These are phyloP conservation scores for Melastoma candidum DNA, from an alignment of 441 rosid genomes.

Conservation along the genomic window DNA sequence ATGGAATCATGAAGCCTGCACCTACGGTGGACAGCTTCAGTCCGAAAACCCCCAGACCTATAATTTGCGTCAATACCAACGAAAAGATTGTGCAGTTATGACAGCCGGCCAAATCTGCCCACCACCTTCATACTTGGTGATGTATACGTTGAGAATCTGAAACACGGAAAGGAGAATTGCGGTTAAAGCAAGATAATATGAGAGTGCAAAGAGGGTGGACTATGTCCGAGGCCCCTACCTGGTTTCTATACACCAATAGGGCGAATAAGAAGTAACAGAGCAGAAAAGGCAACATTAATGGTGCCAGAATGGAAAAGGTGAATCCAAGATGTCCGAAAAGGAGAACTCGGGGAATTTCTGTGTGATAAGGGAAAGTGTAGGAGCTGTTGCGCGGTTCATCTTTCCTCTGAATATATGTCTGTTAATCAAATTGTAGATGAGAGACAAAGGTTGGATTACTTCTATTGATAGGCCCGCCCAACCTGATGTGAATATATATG, in stretches of 20 bases:
- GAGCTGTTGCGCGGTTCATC: constrained; percentile 33
- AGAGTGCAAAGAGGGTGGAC: background rate
- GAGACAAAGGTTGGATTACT: constrained; percentile 62
- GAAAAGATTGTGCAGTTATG: constrained; percentile 87
- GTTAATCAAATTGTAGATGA: constrained; percentile 39
- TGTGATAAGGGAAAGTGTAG: constrained; percentile 76
- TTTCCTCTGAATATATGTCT: constrained; percentile 29
- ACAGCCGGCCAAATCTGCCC: constrained; percentile 86
- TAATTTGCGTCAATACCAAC: constrained; percentile 68
- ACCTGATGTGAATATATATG: constrained; percentile 87
- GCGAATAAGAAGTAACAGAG: constrained; percentile 64
- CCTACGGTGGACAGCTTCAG: constrained; percentile 66
- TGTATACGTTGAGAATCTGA: constrained; percentile 82
- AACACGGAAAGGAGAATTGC: background rate
- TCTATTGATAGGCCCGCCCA: constrained; percentile 90
- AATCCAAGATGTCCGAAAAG: constrained; percentile 81
- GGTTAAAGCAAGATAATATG: too few species aligned
- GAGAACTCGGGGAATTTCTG: constrained; percentile 76
- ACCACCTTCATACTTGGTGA: constrained; percentile 61
- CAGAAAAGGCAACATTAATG: constrained; percentile 75
- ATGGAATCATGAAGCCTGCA: constrained; percentile 71
- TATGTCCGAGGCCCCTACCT: constrained; percentile 30
- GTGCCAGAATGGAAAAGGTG: constrained; percentile 76
- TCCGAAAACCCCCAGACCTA: constrained; percentile 84
- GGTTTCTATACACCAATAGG: constrained; percentile 74